A percentile compares a stretch with the other conserved stretches of the same genome.
Evolutionary conservation across 2,329 filamentous ascomycete genomes (phyloP).

Genomic region (Pestalotiopsis fici): DNA sequence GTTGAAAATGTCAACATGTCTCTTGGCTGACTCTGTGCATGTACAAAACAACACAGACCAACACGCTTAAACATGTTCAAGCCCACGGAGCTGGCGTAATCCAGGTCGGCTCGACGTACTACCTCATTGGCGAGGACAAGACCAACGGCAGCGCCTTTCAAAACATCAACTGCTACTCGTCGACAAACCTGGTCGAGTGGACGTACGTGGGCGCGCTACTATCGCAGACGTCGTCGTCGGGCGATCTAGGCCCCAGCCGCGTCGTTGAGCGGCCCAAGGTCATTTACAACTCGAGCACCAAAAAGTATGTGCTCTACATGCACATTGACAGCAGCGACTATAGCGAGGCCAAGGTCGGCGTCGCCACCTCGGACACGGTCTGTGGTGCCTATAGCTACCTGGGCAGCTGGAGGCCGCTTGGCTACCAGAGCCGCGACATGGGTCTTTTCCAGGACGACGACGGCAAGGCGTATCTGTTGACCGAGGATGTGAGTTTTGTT

Average conservation of each 20-base stretch:
- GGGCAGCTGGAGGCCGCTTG: conserved; percentile 44
- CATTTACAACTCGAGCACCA: conserved; percentile 65
- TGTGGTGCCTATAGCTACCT: conserved; percentile 57
- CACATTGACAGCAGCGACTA: conserved; percentile 66
- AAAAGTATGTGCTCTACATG: conserved; percentile 69
- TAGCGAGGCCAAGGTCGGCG: conserved; percentile 63
- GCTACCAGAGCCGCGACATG: conserved; percentile 57
- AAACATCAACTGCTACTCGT: conserved; percentile 69
- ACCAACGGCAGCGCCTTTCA: conserved; percentile 61
- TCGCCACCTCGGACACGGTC: conserved; percentile 59
- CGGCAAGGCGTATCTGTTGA: conserved; percentile 61
- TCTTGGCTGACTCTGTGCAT: background rate
- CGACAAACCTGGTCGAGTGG: conserved; percentile 64
- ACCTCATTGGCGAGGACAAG: conserved; percentile 72
- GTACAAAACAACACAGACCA: conserved; percentile 11
- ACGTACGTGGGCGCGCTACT: conserved; percentile 61
- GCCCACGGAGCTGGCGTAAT: conserved; percentile 53
- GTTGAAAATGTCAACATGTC: background rate
- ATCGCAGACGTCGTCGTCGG: conserved; percentile 43
- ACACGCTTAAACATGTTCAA: conserved; percentile 17
- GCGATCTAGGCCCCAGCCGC: conserved; percentile 61
- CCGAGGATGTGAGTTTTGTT: conserved; percentile 53
- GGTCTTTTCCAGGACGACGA: conserved; percentile 64
- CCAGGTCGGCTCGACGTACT: conserved; percentile 58
- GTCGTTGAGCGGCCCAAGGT: conserved; percentile 70